These are phyloP conservation scores for Aspergillus wentii DNA, from an alignment of 495 filamentous ascomycete species.

Conservation along the genomic window DNA sequence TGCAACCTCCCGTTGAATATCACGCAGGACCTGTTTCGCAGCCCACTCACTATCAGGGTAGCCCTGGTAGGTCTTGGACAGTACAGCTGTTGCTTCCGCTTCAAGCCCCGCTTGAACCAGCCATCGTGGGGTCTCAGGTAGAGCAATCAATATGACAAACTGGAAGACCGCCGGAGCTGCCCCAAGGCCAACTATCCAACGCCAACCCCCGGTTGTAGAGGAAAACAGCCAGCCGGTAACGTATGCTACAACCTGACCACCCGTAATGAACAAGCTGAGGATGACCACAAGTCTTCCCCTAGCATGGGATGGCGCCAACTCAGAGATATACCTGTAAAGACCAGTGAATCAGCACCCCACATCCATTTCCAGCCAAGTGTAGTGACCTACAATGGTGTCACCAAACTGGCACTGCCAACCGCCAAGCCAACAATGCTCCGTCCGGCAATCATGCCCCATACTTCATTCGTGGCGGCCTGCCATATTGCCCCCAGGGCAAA, in stretches of 20 bases:
- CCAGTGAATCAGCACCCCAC: neutral
- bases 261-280: slow-evolving; percentile 72
- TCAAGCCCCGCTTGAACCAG: slow-evolving; percentile 62
- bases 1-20: slow-evolving; percentile 63
- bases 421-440: slow-evolving; percentile 75
- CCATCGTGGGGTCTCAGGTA: slow-evolving; percentile 89
- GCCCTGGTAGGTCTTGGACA: slow-evolving; percentile 59
- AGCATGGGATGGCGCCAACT: slow-evolving; percentile 70
- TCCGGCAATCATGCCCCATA: slow-evolving; percentile 71
- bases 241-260: slow-evolving; percentile 85
- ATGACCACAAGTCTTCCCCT: slow-evolving; percentile 76
- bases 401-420: slow-evolving; percentile 76
- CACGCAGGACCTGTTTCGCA: slow-evolving; percentile 53
- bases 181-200: slow-evolving; percentile 87
- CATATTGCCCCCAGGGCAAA: slow-evolving; percentile 71
- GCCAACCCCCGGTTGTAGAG: slow-evolving; percentile 64
- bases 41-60: slow-evolving; percentile 38
- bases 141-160: slow-evolving; percentile 53
- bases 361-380: neutral
- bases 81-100: slow-evolving; percentile 54
- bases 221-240: slow-evolving; percentile 64
- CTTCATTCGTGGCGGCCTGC: slow-evolving; percentile 61
- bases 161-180: slow-evolving; percentile 72
- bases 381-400: slow-evolving; percentile 62
- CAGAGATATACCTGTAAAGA: slow-evolving; percentile 63